Percentiles rank a stretch among this genome's conserved stretches.
Evolutionary conservation across 768 basidiomycete genomes (phyloP).

Genomic region (Trametes punicea): DNA sequence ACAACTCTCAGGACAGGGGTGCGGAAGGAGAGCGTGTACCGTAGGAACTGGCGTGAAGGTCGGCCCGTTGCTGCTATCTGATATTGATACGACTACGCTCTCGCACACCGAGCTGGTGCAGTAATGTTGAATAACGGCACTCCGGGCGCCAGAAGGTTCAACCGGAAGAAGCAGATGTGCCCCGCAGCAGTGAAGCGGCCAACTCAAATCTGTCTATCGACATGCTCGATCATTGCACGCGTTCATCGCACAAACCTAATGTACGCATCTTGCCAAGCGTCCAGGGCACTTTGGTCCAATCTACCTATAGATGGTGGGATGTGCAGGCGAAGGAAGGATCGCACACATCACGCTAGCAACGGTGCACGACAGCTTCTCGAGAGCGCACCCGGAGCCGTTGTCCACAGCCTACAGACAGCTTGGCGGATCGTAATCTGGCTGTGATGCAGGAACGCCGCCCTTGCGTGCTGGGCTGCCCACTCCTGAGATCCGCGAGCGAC

Average conservation of each 20-base stretch:
- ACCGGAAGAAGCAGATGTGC: background rate
- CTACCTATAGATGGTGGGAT: slow-evolving; percentile 1
- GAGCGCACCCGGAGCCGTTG: background rate
- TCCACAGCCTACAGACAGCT: background rate
- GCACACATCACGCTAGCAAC: background rate
- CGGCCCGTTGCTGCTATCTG: slow-evolving; percentile 3
- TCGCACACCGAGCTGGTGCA: background rate
- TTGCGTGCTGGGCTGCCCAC: background rate
- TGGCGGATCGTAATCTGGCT: background rate
- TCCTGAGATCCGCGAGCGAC: background rate
- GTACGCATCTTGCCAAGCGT: background rate
- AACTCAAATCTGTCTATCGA: slow-evolving; percentile 6
- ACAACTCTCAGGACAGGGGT: background rate
- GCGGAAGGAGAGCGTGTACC: background rate
- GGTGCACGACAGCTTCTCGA: background rate
- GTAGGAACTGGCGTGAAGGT: background rate
- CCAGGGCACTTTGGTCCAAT: slow-evolving; percentile 8
- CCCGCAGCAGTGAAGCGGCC: background rate
- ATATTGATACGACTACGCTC: background rate
- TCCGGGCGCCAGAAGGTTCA: background rate
- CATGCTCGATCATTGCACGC: slow-evolving; percentile 6
- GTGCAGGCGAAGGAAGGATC: background rate
- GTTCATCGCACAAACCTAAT: background rate
- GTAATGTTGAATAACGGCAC: background rate
- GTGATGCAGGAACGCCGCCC: background rate